Evolutionary conservation across 1,284 basidiomycete genomes (phyloP).

Genomic region (Moniliophthora roreri): DNA sequence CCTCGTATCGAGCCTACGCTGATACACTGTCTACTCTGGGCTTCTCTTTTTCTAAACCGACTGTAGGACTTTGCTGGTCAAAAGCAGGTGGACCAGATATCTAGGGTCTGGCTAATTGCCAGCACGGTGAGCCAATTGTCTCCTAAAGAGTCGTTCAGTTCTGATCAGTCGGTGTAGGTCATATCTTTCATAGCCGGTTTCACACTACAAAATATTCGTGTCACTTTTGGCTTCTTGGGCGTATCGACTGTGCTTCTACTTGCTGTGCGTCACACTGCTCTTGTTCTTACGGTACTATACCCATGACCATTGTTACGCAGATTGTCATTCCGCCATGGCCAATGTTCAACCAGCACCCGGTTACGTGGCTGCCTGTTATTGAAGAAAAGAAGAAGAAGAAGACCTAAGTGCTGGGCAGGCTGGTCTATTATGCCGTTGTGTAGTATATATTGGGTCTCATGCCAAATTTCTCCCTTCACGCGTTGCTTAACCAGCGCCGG

Average conservation of each 20-base stretch:
- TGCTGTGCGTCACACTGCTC: conserved; percentile 44
- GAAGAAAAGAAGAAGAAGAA: conserved; percentile 24
- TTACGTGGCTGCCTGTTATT: conserved; percentile 56
- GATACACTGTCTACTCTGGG: not conserved
- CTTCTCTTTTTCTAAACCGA: too few species aligned
- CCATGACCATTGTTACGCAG: conserved; percentile 31
- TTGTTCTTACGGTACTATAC: not conserved
- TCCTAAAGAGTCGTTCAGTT: not conserved
- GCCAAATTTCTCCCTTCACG: too few species aligned
- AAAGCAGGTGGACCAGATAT: conserved; percentile 53
- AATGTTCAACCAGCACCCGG: conserved; percentile 60
- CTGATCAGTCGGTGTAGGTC: conserved; percentile 36
- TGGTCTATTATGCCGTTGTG: too few species aligned
- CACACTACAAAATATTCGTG: conserved; percentile 54
- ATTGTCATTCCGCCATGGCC: conserved; percentile 71
- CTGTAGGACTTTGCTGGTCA: conserved; percentile 75
- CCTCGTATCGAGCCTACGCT: not conserved
- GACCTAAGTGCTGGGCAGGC: too few species aligned
- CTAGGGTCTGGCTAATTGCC: conserved; percentile 41
- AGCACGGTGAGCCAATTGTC: conserved; percentile 37
- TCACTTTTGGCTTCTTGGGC: conserved; percentile 57
- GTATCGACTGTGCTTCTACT: conserved; percentile 43
- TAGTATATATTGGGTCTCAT: too few species aligned
- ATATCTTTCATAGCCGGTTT: conserved; percentile 66
- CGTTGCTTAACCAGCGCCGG: too few species aligned